Evolutionary conservation across 768 basidiomycete genomes (phyloP), one percentile per base, ranked within the genome.

Genomic region (Phlebiopsis flavidoalba): DNA sequence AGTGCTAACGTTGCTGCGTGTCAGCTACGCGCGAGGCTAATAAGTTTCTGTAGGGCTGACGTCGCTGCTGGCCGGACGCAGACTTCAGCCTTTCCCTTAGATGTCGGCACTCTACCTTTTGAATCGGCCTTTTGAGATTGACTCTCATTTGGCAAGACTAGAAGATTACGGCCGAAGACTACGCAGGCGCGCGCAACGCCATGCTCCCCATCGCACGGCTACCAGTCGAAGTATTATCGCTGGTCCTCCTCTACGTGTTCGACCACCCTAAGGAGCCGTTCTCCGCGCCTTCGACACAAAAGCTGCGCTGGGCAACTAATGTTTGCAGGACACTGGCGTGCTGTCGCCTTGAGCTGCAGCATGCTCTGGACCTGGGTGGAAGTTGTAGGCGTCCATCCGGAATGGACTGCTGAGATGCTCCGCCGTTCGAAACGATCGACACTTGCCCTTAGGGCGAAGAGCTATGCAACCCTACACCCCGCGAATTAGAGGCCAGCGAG

Each of bases 311-410:
- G 7, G 26, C 51, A 14, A 43, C 37, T 5, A 58, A 63, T 24
- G 58, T 63, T 21, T 63, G 62, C 54, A 36, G n/a, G 37, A 14
- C 35, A 47, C 24, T 63, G 62, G 62, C 57, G 62, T 33, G 58
- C 21, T 17, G 58, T 57, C n/a, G 58, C 62, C 5, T 22, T 63
- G 6, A 35, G 45, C 15, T 63, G 62, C 24, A 15, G 26, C 43
- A 11, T 46, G 10, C 53, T 63, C 2, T 63, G 62, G 62, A 53
- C 19, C 15, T 51, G 53, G 12, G 15, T 59, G 15, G 51, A 62
- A 15, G 52, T 58, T 14, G n/a, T 45, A 22, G 33, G 21, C 57
- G 49, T 31, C 3, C 58, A 37, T n/a, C 49, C 57, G 36, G 40
- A 33, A 2, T 59, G 62, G 58, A 46, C 58, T 17, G 19, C 21